Evolutionary conservation across 257 asterid genomes (phyloP), one percentile per base, ranked within the genome.

Genomic region (Rhazya stricta): DNA sequence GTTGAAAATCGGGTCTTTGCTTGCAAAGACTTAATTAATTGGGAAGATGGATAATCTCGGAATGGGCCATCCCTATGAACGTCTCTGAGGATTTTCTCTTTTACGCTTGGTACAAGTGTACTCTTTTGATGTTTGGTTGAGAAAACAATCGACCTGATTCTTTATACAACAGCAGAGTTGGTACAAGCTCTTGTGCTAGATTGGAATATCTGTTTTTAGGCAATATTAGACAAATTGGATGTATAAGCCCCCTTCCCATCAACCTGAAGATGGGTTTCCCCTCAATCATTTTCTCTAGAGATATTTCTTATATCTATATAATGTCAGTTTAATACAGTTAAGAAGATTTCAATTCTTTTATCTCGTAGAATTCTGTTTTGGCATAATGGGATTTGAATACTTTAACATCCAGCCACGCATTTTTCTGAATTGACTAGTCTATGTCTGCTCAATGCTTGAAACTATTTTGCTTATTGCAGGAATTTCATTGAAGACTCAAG

Each of bases 401-500:
- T 43, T 43, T 43, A 11, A 43, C 48, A 43, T 9, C 13, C 48
- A n/a, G 1, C 10, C 27, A 5, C 29, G 1, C 12, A 15, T 21
- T 21, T 0, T 53, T 60, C 53, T 12, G 53, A 51, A 54, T 54
- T 54, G 29, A 54, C 62, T 65, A 23, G 45, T 65, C 30, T 18
- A 65, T 5, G 16, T 2, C 45, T 21, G 19, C 45, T 36, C 18
- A 18, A 30, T 21, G 70, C 18, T 19, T 65, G 48, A 37, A 36
- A 65, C 6, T 36, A 65, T 21, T 51, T 61, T 27, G 7, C 74
- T 79, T 77, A 73, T 67, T 10, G 39, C 83, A 86, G 89, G 89
- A 62, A 83, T 86, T 81, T 86, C 89, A 30, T 37, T 86, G 80
- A 83, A 86, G 82, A 86, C 90, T 71, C 90, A 86, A 74, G 88